phyloP scores from a whole-genome alignment of 768 basidiomycete species.

The Trametes punicea region DNA sequence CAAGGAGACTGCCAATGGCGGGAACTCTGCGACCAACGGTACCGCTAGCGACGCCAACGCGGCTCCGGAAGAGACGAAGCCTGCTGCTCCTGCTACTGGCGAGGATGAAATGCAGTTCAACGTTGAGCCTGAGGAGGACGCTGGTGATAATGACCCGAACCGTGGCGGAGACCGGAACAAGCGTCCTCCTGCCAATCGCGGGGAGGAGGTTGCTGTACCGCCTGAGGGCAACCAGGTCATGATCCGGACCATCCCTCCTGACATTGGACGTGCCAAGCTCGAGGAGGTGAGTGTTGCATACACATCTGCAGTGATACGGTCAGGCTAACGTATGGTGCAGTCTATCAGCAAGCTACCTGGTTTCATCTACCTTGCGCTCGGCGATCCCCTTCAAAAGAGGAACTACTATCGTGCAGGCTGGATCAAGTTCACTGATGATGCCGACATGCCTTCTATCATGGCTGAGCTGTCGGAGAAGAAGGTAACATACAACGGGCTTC shows the following conservation, averaged over 20 bases:
- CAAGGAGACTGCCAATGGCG: constrained; percentile 52
- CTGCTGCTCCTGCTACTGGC: constrained; percentile 27
- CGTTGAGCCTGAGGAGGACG: constrained; percentile 70
- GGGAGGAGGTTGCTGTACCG: constrained; percentile 57
- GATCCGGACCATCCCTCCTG: constrained; percentile 93
- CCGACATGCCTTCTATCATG: constrained; percentile 75
- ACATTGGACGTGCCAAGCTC: constrained; percentile 83
- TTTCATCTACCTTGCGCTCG: constrained; percentile 84
- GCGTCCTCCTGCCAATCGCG: constrained; percentile 58
- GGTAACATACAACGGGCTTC: too few species aligned
- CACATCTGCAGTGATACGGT: too few species aligned
- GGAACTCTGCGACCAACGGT: constrained; percentile 32
- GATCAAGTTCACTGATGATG: constrained; percentile 82
- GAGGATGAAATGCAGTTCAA: constrained; percentile 79
- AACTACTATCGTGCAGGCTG: constrained; percentile 95
- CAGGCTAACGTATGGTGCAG: background rate
- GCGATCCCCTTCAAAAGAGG: constrained; percentile 89
- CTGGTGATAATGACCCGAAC: constrained; percentile 53
- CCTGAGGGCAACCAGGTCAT: constrained; percentile 89
- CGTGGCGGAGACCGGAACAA: constrained; percentile 32
- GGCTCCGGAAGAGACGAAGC: constrained; percentile 53
- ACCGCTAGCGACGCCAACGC: constrained; percentile 36
- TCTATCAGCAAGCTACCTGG: constrained; percentile 59
- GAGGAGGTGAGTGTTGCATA: constrained; percentile 71
- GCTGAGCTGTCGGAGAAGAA: constrained; percentile 78